Evolutionary conservation across 2,329 filamentous ascomycete genomes (phyloP), one percentile per base, ranked within the genome.

Genomic region (Cyphellophora attinorum): DNA sequence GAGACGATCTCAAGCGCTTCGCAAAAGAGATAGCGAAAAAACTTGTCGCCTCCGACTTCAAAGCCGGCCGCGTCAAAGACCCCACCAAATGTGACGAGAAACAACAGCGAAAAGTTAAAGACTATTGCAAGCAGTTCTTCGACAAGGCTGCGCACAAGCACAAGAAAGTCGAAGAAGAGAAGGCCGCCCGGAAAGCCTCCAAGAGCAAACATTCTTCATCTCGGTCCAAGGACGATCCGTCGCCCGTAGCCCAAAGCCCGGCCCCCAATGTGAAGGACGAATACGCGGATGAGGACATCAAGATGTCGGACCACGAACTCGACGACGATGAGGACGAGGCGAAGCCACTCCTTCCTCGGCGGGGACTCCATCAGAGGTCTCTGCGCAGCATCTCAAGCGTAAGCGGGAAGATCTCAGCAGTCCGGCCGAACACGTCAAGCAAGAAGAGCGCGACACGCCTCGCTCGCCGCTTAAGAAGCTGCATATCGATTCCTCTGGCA

Each of bases 11-110:
- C 28, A 80, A 80, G 53, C 66, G 72, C 27, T 70, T 76, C 45
- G 74, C 70, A 5, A 79, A 79, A 59, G 74, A 80, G 57, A 72
- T 89, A 30, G 78, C 78, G 37, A 94, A 94, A 60, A 93, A 89
- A 58, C 72, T 96, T 11, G 88, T 94, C 13, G 76, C 83, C 12
- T 91, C 85, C 0, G 89, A 96, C 56, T 95, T 84, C 62, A 93
- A 93, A 57, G 81, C 89, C 52, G 76, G 78, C 31, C 79, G 85
- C n/a, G 86, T 95, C 6, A 72, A 76, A 29, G 80, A 95, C 51
- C 89, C 86, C 0, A 84, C 76, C 15, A 74, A 73, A 31, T 79
- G 95, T 45, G 74, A 72, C 17, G 73, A 82, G 21, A 88, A 85
- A 53, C 83, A 91, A 50, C 74, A 80, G 49, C 80, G 79, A 53